Percentiles rank a stretch among this genome's conserved stretches.
These are phyloP conservation scores for Hypoxylon perforatum DNA, from an alignment of 495 filamentous ascomycete species.

Conservation along the genomic window DNA sequence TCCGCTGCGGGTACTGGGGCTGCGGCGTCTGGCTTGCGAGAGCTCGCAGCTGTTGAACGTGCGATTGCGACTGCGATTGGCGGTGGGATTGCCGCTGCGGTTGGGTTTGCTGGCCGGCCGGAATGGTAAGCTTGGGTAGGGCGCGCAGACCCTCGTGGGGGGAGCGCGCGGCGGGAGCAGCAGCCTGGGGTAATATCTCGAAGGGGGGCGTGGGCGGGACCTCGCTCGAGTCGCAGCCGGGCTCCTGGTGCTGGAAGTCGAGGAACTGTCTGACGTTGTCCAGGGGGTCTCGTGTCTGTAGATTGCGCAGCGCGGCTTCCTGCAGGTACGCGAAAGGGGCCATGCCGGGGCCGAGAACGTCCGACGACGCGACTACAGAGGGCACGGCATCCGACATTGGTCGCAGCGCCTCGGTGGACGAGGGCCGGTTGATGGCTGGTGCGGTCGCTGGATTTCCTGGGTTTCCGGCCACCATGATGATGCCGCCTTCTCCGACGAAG, in stretches of 20 bases:
- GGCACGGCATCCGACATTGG: constrained; percentile 73
- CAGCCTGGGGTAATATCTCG: constrained; percentile 54
- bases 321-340: constrained; percentile 74
- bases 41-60: constrained; percentile 6
- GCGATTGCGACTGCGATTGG: constrained; percentile 36
- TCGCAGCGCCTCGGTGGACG: constrained; percentile 58
- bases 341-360: constrained; percentile 76
- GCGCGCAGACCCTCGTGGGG: constrained; percentile 62
- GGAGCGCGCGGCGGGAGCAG: constrained; percentile 41
- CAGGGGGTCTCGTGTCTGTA: constrained; percentile 81
- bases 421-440: constrained; percentile 53
- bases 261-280: constrained; percentile 93
- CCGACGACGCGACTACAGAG: constrained; percentile 90
- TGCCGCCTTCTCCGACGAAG: constrained; percentile 64
- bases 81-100: constrained; percentile 47
- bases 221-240: constrained; percentile 61
- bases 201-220: constrained; percentile 66
- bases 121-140: constrained; percentile 70
- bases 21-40: constrained; percentile 31
- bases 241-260: constrained; percentile 73
- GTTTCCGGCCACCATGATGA: constrained; percentile 74
- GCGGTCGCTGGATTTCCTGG: constrained; percentile 77
- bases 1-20: constrained; percentile 58
- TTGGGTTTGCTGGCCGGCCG: constrained; percentile 41
- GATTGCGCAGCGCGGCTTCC: constrained; percentile 71